Evolutionary conservation across 1,284 basidiomycete genomes (phyloP).

Genomic region (Trametes pubescens): DNA sequence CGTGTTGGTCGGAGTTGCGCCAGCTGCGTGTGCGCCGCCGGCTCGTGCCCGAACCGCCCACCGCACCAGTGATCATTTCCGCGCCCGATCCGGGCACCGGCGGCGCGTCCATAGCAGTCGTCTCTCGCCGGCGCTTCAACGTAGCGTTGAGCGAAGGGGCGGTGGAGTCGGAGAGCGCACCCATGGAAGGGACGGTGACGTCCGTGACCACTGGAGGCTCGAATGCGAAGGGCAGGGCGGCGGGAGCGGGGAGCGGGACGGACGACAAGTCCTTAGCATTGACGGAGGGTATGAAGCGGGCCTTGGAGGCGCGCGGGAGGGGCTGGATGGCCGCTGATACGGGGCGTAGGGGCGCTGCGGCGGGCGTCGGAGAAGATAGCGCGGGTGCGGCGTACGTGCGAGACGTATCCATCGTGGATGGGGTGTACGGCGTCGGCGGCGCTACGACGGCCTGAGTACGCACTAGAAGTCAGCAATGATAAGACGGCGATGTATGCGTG

Average conservation of each 20-base stretch:
- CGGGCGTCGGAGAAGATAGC: slow-evolving; percentile 44
- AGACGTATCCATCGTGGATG: slow-evolving; percentile 33
- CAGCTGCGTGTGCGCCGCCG: slow-evolving; percentile 40
- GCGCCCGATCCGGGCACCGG: slow-evolving; percentile 12
- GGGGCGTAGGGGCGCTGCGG: slow-evolving; percentile 35
- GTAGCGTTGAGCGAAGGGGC: slow-evolving; percentile 32
- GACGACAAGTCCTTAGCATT: slow-evolving; percentile 33
- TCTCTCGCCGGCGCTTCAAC: slow-evolving; percentile 49
- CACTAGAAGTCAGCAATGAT: slow-evolving; percentile 22
- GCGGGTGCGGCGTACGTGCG: slow-evolving; percentile 34
- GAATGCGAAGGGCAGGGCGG: slow-evolving; percentile 24
- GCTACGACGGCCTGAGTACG: slow-evolving; percentile 12
- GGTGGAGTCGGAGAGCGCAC: background rate
- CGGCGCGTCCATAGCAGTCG: slow-evolving; percentile 41
- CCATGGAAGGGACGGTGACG: slow-evolving; percentile 19
- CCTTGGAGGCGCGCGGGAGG: slow-evolving; percentile 32
- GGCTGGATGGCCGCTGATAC: slow-evolving; percentile 25
- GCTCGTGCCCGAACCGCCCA: slow-evolving; percentile 23
- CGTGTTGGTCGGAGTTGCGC: slow-evolving; percentile 37
- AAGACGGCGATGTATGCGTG: slow-evolving; percentile 13
- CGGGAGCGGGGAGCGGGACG: slow-evolving; percentile 17
- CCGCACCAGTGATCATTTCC: slow-evolving; percentile 11
- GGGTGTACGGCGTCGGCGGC: slow-evolving; percentile 39
- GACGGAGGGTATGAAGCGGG: slow-evolving; percentile 34
- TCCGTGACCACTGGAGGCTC: slow-evolving; percentile 24